Evolutionary conservation across 306 rosid genomes (phyloP).

Genomic region (Hippophae tibetana): DNA sequence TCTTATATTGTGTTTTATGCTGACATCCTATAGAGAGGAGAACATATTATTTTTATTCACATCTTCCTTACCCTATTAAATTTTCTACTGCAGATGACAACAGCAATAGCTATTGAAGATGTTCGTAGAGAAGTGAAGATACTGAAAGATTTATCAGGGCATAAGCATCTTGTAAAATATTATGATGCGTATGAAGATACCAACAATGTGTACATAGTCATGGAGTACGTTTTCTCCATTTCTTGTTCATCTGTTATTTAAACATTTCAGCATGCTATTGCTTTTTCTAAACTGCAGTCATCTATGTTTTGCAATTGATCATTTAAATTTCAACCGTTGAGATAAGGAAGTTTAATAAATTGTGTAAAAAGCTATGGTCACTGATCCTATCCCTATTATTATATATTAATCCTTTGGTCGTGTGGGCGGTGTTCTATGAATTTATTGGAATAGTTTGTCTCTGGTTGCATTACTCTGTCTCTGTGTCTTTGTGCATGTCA

Average conservation of each 20-base stretch:
- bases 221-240: constrained; percentile 75
- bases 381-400: background rate
- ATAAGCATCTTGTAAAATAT: constrained; percentile 74
- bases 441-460: background rate
- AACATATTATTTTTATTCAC: too few species aligned
- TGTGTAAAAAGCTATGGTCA: too few species aligned
- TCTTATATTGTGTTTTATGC: too few species aligned
- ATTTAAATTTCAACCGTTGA: too few species aligned
- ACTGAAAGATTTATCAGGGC: constrained; percentile 85
- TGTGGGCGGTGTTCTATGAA: background rate
- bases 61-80: constrained; percentile 17
- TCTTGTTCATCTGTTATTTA: constrained; percentile 5
- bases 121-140: constrained; percentile 98
- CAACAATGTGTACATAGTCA: constrained; percentile 90
- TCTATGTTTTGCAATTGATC: background rate
- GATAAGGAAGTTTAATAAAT: too few species aligned
- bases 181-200: constrained; percentile 84
- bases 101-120: constrained; percentile 85
- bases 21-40: too few species aligned
- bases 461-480: too few species aligned
- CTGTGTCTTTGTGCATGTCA: too few species aligned
- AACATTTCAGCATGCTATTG: background rate
- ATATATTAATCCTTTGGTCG: constrained; percentile 7
- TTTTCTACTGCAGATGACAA: constrained; percentile 73
- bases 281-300: background rate